Conservation (phyloP, 768 basidiomycete species). For the Pilatotrama ljubarskyi region DNA sequence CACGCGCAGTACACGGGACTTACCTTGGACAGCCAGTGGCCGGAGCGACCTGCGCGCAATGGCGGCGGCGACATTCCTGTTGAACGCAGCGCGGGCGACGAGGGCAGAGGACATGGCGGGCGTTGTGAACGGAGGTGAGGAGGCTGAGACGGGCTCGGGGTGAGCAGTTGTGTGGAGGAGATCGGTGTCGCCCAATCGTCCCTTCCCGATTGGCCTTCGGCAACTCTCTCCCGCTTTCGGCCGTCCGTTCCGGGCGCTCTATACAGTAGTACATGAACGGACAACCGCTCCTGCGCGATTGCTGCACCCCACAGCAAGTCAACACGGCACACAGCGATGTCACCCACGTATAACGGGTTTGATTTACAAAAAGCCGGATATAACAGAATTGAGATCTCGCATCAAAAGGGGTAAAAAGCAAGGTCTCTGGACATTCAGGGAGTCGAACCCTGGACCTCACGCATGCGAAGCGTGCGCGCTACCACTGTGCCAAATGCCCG, state of each 20-base stretch:
- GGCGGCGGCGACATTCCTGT: conserved; percentile 41
- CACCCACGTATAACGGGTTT: no score
- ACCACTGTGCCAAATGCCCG: conserved; percentile 39
- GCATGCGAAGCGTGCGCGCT: conserved; percentile 39
- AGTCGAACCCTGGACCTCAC: conserved; percentile 37
- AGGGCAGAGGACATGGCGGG: conserved; percentile 51
- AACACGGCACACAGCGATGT: no score
- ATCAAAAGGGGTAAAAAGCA: background rate
- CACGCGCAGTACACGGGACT: conserved; percentile 10
- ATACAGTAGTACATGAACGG: background rate
- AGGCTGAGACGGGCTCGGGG: background rate
- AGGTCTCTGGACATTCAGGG: conserved; percentile 30
- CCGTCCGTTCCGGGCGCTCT: conserved; percentile 4
- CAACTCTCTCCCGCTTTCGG: conserved; percentile 15
- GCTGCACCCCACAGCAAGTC: no score
- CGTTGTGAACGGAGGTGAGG: conserved; percentile 20
- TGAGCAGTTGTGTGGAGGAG: background rate
- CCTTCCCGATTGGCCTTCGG: conserved; percentile 21
- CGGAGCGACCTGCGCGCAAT: conserved; percentile 41
- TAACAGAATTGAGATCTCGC: no score
- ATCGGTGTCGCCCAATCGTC: conserved; percentile 12
- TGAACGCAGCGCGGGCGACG: conserved; percentile 49
- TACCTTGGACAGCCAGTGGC: conserved; percentile 44
- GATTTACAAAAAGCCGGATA: no score
- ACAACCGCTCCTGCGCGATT: background rate